These are phyloP conservation scores for Teratosphaeria pseudoeucalypti DNA, from an alignment of 2,329 filamentous ascomycete species.

Conservation along the genomic window DNA sequence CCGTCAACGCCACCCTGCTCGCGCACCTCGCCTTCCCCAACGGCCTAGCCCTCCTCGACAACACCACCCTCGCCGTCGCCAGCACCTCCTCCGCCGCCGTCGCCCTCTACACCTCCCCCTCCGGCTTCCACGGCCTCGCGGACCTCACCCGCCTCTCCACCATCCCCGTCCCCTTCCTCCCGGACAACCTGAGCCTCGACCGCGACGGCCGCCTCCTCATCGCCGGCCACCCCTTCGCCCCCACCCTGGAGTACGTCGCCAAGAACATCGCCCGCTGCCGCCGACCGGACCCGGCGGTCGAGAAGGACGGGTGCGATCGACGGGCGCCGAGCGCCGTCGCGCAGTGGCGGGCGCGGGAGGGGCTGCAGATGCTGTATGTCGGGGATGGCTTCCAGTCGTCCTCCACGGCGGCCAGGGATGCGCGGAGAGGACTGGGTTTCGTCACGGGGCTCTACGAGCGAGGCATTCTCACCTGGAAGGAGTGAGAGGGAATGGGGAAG, in stretches of 20 bases:
- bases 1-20: conserved; percentile 11
- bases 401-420: conserved; percentile 30
- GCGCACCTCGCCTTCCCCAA: conserved; percentile 32
- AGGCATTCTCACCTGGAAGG: conserved; percentile 29
- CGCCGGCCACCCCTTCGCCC: conserved; percentile 32
- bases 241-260: conserved; percentile 17
- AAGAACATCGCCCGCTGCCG: conserved; percentile 15
- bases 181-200: conserved; percentile 34
- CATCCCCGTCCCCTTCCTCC: conserved; percentile 20
- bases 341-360: conserved; percentile 29
- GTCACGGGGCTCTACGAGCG: conserved; percentile 32
- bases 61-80: conserved; percentile 29
- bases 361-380: conserved; percentile 27
- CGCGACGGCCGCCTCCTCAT: conserved; percentile 28
- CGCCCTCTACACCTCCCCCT: conserved; percentile 24
- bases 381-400: conserved; percentile 28
- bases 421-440: conserved; percentile 24
- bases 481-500: neutral
- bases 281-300: neutral
- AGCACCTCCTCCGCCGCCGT: conserved; percentile 26
- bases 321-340: conserved; percentile 21
- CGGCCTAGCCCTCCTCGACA: conserved; percentile 29
- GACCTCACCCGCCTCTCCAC: conserved; percentile 2
- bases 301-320: conserved; percentile 8
- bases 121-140: conserved; percentile 5